Conservation (phyloP, 2,329 filamentous ascomycete species). For the Aspergillus texensis region DNA sequence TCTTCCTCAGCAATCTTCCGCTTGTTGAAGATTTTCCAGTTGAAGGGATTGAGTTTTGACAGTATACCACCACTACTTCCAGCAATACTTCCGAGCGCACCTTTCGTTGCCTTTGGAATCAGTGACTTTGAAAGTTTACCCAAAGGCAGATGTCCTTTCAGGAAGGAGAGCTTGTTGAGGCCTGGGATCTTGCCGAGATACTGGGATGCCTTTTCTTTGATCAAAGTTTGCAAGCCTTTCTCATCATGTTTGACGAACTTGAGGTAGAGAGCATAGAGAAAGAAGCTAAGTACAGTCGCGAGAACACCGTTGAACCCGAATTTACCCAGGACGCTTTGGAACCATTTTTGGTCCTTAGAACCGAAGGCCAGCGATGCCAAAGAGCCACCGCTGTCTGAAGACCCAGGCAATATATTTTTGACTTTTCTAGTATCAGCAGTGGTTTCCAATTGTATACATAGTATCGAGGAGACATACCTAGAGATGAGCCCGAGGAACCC, state of each 20-base stretch:
- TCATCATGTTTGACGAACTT: not conserved
- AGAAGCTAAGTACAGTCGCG: not conserved
- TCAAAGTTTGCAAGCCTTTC: not conserved
- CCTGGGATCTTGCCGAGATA: slow-evolving; percentile 3
- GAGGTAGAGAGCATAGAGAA: not conserved
- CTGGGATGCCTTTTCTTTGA: not conserved
- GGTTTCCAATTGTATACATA: not conserved
- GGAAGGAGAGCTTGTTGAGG: not conserved
- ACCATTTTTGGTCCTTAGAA: not conserved
- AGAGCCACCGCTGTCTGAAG: not conserved
- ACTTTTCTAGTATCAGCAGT: not conserved
- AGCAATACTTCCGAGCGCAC: slow-evolving; percentile 10
- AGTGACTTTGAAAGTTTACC: not conserved
- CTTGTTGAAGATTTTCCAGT: slow-evolving; percentile 11
- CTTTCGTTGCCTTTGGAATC: not conserved
- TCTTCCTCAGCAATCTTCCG: slow-evolving; percentile 14
- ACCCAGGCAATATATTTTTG: not conserved
- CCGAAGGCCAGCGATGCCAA: not conserved
- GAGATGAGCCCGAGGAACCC: not conserved
- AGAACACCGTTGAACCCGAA: not conserved
- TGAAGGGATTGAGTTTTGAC: slow-evolving; percentile 11
- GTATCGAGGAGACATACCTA: not conserved
- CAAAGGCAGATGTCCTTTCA: not conserved
- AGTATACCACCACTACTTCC: slow-evolving; percentile 8
- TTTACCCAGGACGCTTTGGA: not conserved